Percentiles rank a stretch among this genome's conserved stretches.
These are phyloP conservation scores for Inosperma sp. DNA, from an alignment of 768 basidiomycete genomes.

Conservation along the genomic window DNA sequence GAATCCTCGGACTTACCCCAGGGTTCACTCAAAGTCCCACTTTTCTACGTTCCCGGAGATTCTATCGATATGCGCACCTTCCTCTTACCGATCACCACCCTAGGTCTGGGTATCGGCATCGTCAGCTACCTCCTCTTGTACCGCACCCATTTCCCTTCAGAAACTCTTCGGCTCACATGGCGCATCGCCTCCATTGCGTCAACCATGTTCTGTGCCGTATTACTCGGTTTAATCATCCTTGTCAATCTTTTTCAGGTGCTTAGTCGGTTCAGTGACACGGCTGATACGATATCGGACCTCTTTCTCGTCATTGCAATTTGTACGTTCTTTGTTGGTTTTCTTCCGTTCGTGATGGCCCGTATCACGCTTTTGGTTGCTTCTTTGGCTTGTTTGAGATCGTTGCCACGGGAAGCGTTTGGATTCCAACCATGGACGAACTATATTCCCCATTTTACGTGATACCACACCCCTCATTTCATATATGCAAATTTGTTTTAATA, in stretches of 20 bases:
- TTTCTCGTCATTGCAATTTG: background rate
- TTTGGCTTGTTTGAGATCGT: background rate
- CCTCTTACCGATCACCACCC: background rate
- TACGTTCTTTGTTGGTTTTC: background rate
- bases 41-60: background rate
- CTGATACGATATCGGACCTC: background rate
- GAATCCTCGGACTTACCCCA: background rate
- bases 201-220: background rate
- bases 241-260: background rate
- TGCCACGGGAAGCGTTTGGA: background rate
- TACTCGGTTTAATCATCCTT: background rate
- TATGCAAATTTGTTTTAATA: too few relatives aligned
- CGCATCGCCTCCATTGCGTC: background rate
- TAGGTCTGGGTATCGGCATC: background rate
- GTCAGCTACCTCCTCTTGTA: background rate
- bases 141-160: background rate
- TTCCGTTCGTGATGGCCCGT: background rate
- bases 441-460: too few relatives aligned
- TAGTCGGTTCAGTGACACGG: background rate
- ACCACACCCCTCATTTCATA: too few relatives aligned
- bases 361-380: background rate
- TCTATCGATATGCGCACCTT: background rate
- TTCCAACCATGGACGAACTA: too few relatives aligned
- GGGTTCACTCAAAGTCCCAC: background rate
- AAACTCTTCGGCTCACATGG: background rate